Evolutionary conservation across 164 flowering plant species (phyloP).

Genomic region (Sedum album): DNA sequence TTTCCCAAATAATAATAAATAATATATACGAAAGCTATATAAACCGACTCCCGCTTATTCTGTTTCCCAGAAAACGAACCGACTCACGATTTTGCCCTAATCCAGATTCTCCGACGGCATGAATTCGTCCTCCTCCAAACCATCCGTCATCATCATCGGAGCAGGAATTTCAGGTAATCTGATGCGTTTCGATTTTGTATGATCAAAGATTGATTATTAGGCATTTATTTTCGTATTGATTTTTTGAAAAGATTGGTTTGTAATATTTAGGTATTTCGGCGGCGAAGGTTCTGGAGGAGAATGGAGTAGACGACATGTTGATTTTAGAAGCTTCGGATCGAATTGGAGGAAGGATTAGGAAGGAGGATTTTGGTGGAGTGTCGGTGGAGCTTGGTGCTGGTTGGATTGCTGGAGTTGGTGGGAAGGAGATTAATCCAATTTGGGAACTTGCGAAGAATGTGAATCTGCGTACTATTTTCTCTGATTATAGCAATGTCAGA

Average conservation of each 20-base stretch:
- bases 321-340: slow-evolving; percentile 85
- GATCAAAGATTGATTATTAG: too few species aligned
- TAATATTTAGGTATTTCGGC: slow-evolving; percentile 58
- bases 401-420: slow-evolving; percentile 91
- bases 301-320: slow-evolving; percentile 62
- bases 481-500: slow-evolving; percentile 87
- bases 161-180: slow-evolving; percentile 75
- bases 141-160: slow-evolving; percentile 75
- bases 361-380: slow-evolving; percentile 59
- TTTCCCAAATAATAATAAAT: neutral
- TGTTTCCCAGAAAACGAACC: slow-evolving; percentile 5
- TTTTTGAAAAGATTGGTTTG: neutral
- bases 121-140: slow-evolving; percentile 23
- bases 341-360: slow-evolving; percentile 77
- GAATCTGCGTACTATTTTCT: slow-evolving; percentile 62
- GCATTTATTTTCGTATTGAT: neutral
- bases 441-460: slow-evolving; percentile 66
- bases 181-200: neutral
- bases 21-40: slow-evolving; percentile 15
- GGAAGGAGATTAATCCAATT: slow-evolving; percentile 68
- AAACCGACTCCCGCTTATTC: slow-evolving; percentile 33
- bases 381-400: slow-evolving; percentile 91
- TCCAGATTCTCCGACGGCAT: neutral
- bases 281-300: slow-evolving; percentile 69
- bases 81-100: neutral